Base-by-base conservation (phyloP, 2,329 filamentous ascomycete species). In the Monosporascus sp. region DNA sequence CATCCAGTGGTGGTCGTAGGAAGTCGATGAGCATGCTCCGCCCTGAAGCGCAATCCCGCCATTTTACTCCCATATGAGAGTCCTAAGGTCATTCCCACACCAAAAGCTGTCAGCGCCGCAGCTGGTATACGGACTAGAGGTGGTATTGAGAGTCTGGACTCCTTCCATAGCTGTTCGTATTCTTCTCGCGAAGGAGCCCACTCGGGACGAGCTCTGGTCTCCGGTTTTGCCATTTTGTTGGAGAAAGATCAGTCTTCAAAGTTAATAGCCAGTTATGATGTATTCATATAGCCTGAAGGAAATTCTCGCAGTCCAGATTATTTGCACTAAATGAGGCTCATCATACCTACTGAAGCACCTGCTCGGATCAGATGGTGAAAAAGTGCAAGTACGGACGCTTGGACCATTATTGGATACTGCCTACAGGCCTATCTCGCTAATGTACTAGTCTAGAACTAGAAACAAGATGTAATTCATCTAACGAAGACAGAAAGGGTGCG, bases 21-120 rank as follows among this genome's bases (percentile, higher is more conserved):
- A 57, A 97, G 84, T 60, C 93, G 89, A 76, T 99, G 94, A 1
- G 94, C 91, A 67, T 99, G 96, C 72, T 99, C 94, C 55, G 94
- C 94, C 51, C 93, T 87, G 74, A 97, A 99, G 39, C 88, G 87
- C 53, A 96, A 78, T 49, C 88, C 86, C 1, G 89, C 83, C 67
- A 81, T 84, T 65, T 85, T 85, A 54, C 85, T 85, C 24, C 90
- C 90, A 52, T 91, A 83, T 6, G 83, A 78, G 18, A 85, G 74
- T 25, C 91, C 92, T 14, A 96, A 75, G 1, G 74, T 74, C 66
- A 89, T 78, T 51, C 90, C 90, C n/a, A 85, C 74, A 4, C 81
- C 62, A 60, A 89, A 88, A 6, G 86, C 84, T 25, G 84, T 73
- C 11, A 79, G 57, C 3, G 83, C 77, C 14, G 86, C 85, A 49